Evolutionary conservation across 192 early-diverging fungal genomes (phyloP).

Genomic region (Coemansia sp.): DNA sequence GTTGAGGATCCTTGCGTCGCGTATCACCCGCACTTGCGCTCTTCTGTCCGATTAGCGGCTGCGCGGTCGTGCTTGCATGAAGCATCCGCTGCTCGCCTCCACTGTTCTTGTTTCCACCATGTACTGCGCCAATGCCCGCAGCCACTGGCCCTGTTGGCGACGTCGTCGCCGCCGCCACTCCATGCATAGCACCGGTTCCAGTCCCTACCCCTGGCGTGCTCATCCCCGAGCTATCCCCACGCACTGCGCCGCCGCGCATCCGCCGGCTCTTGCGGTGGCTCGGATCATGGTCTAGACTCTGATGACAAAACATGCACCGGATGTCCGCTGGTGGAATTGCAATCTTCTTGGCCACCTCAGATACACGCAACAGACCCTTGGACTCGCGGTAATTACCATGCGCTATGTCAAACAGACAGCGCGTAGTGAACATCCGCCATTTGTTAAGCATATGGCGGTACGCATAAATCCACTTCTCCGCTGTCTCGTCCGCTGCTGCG

Average conservation of each 20-base stretch:
- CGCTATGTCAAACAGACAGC: conserved; percentile 89
- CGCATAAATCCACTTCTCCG: conserved; percentile 56
- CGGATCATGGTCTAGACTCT: conserved; percentile 44
- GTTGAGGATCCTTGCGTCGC: conserved; percentile 29
- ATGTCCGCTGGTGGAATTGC: conserved; percentile 74
- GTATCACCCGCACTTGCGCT: conserved; percentile 8
- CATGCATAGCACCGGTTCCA: conserved; percentile 3
- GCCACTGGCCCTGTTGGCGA: conserved; percentile 8
- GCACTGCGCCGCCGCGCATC: conserved; percentile 7
- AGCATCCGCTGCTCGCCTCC: conserved; percentile 18
- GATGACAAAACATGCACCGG: conserved; percentile 85
- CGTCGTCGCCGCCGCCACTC: conserved; percentile 3
- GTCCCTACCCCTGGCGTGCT: conserved; percentile 5
- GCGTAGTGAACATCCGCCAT: conserved; percentile 81
- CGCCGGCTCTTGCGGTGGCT: conserved; percentile 14
- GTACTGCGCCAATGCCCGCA: conserved; percentile 11
- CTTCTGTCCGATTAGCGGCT: conserved; percentile 23
- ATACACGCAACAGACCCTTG: conserved; percentile 55
- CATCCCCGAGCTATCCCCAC: conserved; percentile 3
- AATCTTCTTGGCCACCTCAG: conserved; percentile 52
- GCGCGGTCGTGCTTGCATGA: conserved; percentile 11
- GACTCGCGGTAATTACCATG: conserved; percentile 59
- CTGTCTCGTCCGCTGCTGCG: conserved; percentile 20
- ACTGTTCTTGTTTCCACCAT: conserved; percentile 9
- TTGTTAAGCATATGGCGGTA: conserved; percentile 85